Percentiles rank a stretch among this genome's conserved stretches.
phyloP scores from a whole-genome alignment of 148 eudicot species.

The Arctostaphylos glauca region DNA sequence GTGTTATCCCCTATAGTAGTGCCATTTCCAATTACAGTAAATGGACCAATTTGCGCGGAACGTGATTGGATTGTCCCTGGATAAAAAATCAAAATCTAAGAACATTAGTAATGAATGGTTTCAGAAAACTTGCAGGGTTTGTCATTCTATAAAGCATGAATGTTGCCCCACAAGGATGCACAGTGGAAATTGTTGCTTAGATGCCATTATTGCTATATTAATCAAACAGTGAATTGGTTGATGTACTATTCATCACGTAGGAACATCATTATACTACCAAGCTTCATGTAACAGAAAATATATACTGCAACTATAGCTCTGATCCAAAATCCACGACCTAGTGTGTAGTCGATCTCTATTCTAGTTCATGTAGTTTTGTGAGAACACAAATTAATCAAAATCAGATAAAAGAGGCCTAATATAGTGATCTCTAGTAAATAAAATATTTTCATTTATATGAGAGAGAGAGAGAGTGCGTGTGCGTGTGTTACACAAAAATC shows the following conservation, averaged over 20 bases:
- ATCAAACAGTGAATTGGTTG: neutral
- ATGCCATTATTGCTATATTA: neutral
- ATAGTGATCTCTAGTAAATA: neutral
- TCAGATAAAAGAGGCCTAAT: neutral
- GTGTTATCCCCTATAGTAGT: slow-evolving; percentile 59
- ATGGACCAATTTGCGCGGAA: slow-evolving; percentile 80
- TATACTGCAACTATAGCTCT: neutral
- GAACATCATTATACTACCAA: neutral
- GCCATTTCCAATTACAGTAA: slow-evolving; percentile 72
- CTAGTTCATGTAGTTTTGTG: neutral
- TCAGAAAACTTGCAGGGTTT: neutral
- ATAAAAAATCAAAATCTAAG: slow-evolving; percentile 4
- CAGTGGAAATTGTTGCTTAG: slow-evolving; percentile 5
- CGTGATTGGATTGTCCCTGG: slow-evolving; percentile 63
- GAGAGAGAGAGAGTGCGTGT: neutral
- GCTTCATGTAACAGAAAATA: neutral
- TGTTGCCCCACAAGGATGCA: neutral
- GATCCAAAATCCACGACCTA: neutral
- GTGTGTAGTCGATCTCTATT: neutral
- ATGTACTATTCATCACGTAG: neutral
- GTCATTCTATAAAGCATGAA: neutral
- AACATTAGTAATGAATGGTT: neutral
- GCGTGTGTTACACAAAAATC: neutral
- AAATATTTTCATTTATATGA: neutral
- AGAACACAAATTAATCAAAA: neutral